Evolutionary conservation across 441 rosid species (phyloP).

Genomic region (Populus hybrid): DNA sequence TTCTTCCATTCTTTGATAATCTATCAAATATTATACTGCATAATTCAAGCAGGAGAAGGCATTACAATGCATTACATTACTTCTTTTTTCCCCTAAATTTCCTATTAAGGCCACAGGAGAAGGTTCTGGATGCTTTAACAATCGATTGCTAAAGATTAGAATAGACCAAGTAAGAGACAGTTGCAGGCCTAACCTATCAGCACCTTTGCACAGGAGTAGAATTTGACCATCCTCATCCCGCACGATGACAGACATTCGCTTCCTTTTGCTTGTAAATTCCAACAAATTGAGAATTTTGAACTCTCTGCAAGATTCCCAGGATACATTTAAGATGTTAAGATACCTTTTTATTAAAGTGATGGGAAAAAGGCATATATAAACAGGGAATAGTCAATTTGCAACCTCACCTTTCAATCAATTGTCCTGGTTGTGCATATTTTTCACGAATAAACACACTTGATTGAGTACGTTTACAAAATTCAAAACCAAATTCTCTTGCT

Average conservation of each 20-base stretch:
- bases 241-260: conserved; percentile 90
- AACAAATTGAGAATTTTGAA: conserved; percentile 81
- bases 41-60: conserved; percentile 18
- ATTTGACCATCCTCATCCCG: conserved; percentile 73
- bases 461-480: conserved; percentile 80
- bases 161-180: background rate
- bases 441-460: conserved; percentile 75
- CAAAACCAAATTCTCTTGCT: conserved; percentile 95
- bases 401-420: conserved; percentile 65
- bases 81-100: background rate
- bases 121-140: background rate
- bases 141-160: background rate
- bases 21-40: conserved; percentile 91
- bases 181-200: conserved; percentile 72
- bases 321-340: conserved; percentile 18
- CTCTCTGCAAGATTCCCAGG: conserved; percentile 57
- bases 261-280: conserved; percentile 97
- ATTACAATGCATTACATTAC: conserved; percentile 3
- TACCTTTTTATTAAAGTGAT: conserved; percentile 10
- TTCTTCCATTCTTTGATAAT: conserved; percentile 75
- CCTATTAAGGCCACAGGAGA: background rate
- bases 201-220: conserved; percentile 94
- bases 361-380: conserved; percentile 15
- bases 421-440: conserved; percentile 45
- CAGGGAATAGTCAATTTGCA: background rate